phyloP scores from a whole-genome alignment of 331 rosid genomes.

The Quercus lobata region DNA sequence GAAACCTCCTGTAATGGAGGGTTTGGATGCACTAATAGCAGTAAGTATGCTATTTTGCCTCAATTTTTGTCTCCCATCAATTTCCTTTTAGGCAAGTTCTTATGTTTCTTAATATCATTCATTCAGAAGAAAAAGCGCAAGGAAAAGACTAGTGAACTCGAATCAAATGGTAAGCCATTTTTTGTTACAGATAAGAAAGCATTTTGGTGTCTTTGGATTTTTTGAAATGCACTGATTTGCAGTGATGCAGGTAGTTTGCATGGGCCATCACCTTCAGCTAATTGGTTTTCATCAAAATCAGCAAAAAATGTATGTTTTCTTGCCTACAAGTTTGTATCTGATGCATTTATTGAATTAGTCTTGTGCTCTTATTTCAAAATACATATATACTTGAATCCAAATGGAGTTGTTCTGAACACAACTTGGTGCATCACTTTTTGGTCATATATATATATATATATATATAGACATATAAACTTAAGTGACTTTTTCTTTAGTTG shows the following conservation, averaged over 20 bases:
- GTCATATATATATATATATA: neutral
- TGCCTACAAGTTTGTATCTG: neutral
- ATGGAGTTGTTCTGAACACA: neutral
- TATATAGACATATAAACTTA: too few species aligned
- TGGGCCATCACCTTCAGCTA: slow-evolving; percentile 43
- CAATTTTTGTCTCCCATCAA: neutral
- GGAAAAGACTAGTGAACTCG: slow-evolving; percentile 38
- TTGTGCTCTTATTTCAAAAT: neutral
- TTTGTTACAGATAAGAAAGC: slow-evolving; percentile 3
- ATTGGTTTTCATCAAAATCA: slow-evolving; percentile 74
- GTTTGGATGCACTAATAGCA: slow-evolving; percentile 49
- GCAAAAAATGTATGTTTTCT: slow-evolving; percentile 49
- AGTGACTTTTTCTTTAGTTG: neutral
- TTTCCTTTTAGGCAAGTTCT: neutral
- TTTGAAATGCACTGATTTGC: slow-evolving; percentile 11
- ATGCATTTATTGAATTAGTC: neutral
- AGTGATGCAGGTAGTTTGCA: slow-evolving; percentile 47
- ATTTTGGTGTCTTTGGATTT: slow-evolving; percentile 5
- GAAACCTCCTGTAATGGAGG: slow-evolving; percentile 77
- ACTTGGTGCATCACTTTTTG: neutral
- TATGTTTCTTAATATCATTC: slow-evolving; percentile 15
- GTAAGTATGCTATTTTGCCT: slow-evolving; percentile 35
- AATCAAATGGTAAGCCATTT: slow-evolving; percentile 44
- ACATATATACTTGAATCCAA: neutral
- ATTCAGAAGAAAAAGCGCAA: slow-evolving; percentile 61